These are phyloP conservation scores for Pythium oligandrum DNA, from an alignment of 352 stramenopile genomes.

Conservation along the genomic window DNA sequence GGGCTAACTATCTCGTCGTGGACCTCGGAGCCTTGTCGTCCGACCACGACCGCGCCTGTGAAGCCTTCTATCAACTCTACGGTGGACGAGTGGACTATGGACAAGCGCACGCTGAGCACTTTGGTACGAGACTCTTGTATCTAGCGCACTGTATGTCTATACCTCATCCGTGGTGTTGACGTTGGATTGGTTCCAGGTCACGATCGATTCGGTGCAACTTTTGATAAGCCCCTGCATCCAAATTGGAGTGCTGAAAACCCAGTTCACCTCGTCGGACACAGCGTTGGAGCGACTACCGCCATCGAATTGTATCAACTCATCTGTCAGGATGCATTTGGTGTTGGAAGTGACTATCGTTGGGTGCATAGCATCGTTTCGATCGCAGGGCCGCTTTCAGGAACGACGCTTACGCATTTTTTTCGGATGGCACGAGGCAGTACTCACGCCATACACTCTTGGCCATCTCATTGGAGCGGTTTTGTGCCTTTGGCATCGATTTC, in stretches of 20 bases:
- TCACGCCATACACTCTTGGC: constrained; percentile 3
- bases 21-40: too few relatives aligned
- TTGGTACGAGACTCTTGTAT: too few relatives aligned
- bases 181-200: constrained; percentile 1
- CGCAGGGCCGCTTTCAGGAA: constrained; percentile 21
- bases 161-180: too few relatives aligned
- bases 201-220: constrained; percentile 14
- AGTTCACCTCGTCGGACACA: constrained; percentile 24
- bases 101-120: too few relatives aligned
- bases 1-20: too few relatives aligned
- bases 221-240: constrained; percentile 8
- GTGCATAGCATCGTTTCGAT: constrained; percentile 20
- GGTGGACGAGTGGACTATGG: too few relatives aligned
- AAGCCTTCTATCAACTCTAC: too few relatives aligned
- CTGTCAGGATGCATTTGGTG: constrained; percentile 20
- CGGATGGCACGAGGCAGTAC: constrained; percentile 7
- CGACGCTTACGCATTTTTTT: constrained; percentile 19
- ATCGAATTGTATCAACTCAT: constrained; percentile 29
- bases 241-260: constrained; percentile 19
- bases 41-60: too few relatives aligned
- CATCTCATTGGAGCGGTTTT: constrained; percentile 15
- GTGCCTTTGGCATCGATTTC: constrained; percentile 16
- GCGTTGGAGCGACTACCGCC: constrained; percentile 23
- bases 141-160: too few relatives aligned
- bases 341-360: constrained; percentile 20